Evolutionary conservation across 2,329 filamentous ascomycete genomes (phyloP), one percentile per base, ranked within the genome.

Genomic region (Acrocalymma vagum): DNA sequence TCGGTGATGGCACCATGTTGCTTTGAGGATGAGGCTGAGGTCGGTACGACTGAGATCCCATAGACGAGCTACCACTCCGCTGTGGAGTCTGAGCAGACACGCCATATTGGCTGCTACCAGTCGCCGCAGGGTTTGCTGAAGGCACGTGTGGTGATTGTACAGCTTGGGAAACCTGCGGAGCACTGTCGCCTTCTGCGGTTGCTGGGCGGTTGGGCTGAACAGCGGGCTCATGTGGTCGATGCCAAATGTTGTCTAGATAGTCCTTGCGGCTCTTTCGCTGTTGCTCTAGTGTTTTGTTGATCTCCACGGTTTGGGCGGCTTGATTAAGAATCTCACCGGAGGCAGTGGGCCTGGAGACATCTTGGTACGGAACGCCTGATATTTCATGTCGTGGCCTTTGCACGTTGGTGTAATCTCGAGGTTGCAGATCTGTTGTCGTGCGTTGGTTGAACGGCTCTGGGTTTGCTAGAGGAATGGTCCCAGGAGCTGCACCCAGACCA

Each of bases 331-430:
- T 84, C 59, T 97, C 93, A 30, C 82, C 78, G 18, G 89, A 79
- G 20, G 86, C 83, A 50, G 86, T 88, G 9, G 90, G 79, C 65
- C 92, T 85, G 7, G 86, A 89, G 56, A 90, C 82, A 66, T 97
- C 94, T 69, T 93, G 87, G 72, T 96, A 99, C 8, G 68, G 63
- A 24, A 88, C 85, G 16, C 92, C 94, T 10, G 88, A 84, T 48
- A 96, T 84, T 64, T 97, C 94, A 72, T 96, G 94, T 52, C 93
- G 84, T 15, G 91, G 88, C 37, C 90, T 87, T 47, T 88, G 85
- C 51, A 96, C 88, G 62, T 83, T 86, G 59, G 86, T 88, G 65
- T 93, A 95, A 67, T 95, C 90, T 63, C 87, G 84, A 48, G 87
- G 79, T 57, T 89, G 82, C 52, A 86, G 82, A 63, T 87, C 87